phyloP scores from a whole-genome alignment of 306 rosid genomes.

The Sesbania bispinosa region DNA sequence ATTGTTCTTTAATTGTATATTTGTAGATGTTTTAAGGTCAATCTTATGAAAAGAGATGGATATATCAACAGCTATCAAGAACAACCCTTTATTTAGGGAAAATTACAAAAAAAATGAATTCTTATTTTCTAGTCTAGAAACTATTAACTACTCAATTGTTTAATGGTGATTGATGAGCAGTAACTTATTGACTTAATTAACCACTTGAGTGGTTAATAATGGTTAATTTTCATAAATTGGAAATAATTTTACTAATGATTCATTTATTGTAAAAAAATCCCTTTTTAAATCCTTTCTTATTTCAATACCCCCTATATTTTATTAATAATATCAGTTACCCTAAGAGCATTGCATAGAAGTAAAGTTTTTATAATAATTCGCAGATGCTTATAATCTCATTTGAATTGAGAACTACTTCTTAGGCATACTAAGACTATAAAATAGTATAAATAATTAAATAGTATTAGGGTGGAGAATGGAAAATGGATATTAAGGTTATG shows the following conservation, averaged over 20 bases:
- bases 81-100: not conserved
- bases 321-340: not conserved
- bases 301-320: too few relatives aligned
- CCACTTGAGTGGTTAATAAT: not conserved
- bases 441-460: too few relatives aligned
- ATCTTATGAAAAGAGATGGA: not conserved
- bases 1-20: not conserved
- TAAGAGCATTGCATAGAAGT: not conserved
- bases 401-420: conserved; percentile 1
- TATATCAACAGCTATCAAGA: not conserved
- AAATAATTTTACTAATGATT: not conserved
- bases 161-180: not conserved
- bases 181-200: not conserved
- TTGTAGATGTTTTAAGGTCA: not conserved
- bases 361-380: not conserved
- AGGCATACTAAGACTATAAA: not conserved
- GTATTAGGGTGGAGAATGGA: not conserved
- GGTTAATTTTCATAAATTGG: not conserved
- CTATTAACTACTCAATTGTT: not conserved
- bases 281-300: not conserved
- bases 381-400: not conserved
- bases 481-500: not conserved
- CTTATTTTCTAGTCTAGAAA: not conserved
- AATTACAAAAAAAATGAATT: not conserved
- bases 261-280: not conserved